A percentile compares a stretch with the other conserved stretches of the same genome.
These are phyloP conservation scores for Zymoseptoria brevis DNA, from an alignment of 2,329 filamentous ascomycete species.

Conservation along the genomic window DNA sequence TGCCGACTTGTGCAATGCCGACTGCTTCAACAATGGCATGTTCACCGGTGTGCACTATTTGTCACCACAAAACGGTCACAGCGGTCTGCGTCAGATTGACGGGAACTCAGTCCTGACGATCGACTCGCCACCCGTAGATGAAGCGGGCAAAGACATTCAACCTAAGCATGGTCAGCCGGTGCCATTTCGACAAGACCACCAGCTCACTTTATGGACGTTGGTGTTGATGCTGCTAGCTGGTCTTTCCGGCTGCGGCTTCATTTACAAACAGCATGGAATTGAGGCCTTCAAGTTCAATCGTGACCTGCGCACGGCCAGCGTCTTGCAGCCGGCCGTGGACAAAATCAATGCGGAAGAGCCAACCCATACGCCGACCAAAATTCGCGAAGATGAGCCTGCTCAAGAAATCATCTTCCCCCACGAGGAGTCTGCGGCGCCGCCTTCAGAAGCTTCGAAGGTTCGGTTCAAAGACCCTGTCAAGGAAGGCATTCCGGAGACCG, in stretches of 20 bases:
- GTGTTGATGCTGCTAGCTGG: neutral
- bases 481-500: constrained; percentile 1
- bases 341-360: neutral
- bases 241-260: neutral
- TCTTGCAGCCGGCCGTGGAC: neutral
- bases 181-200: neutral
- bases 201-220: neutral
- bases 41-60: constrained; percentile 28
- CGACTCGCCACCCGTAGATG: constrained; percentile 10
- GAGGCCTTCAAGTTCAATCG: neutral
- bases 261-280: constrained; percentile 4
- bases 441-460: constrained; percentile 9
- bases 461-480: constrained; percentile 9
- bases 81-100: constrained; percentile 7
- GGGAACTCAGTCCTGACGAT: constrained; percentile 11
- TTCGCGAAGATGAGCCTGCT: constrained; percentile 29
- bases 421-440: constrained; percentile 3
- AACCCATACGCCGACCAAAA: constrained; percentile 8
- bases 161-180: neutral
- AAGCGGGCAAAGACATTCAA: neutral
- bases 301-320: neutral
- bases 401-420: constrained; percentile 29
- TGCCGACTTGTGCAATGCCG: constrained; percentile 51
- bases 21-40: constrained; percentile 34
- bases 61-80: constrained; percentile 4